Base-by-base conservation (phyloP, 352 stramenopile species). In the Plasmopara halstedii region DNA sequence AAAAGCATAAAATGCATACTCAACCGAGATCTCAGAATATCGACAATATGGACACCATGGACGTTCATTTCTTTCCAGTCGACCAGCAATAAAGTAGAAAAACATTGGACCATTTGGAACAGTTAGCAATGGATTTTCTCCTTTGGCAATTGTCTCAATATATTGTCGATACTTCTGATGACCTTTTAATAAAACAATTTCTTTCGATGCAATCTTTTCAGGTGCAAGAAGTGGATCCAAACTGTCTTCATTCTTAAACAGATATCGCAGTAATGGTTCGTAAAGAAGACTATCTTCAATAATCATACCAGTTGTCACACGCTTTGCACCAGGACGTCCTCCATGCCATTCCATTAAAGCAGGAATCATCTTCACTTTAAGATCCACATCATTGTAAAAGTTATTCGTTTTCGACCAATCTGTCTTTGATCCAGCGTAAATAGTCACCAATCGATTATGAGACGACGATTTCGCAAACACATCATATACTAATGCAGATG, bases 1-100 rank as follows among this genome's bases (percentile, higher is more conserved):
- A 14, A 76, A 76, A 21, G 73, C 66, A 31, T 85, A 79, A 58
- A 79, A 90, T 20, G 82, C 82, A 52, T 88, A 79, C 34, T 79
- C 73, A 36, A 88, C 62, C 0, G 76, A 73, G 4, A 85, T 46
- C 23, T 88, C 67, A 13, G 75, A 73, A 32, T 73, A 72, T 26
- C 84, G 76, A 42, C 76, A 90, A 50, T 83, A 88, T 27, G 70
- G 75, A 56, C 79, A 90, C 79, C 79, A 90, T 4, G 71, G 62
- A 1, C 79, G 76, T n/a, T 79, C 65, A 36, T 87, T 90, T 42
- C 70, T 68, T 34, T 49, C 38, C 25, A 86, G 48, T 13, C 67
- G 53, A 7, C 73, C 79, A 23, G 79, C 83, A 14, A 88, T 42
- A 33, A 90, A 73, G 36, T 76, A 83, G 31, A 88, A 60, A 43